Base-by-base conservation (phyloP, 148 eudicot genomes). In the Cornus kousa region DNA sequence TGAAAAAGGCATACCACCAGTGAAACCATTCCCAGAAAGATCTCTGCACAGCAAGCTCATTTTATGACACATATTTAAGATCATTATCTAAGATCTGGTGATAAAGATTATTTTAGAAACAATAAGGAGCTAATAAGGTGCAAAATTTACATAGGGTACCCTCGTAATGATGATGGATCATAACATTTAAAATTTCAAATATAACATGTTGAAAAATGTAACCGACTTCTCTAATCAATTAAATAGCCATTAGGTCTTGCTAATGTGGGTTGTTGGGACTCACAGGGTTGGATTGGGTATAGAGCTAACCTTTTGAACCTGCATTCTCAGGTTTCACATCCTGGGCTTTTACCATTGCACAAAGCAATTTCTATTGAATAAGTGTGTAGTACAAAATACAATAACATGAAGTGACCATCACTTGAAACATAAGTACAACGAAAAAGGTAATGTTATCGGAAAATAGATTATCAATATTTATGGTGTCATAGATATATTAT, bases 1-100 rank as follows among this genome's bases (percentile, higher is more conserved):
- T 69, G 95, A 91, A 76, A 85, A 91, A 14, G 92, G 95, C 73
- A 91, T 80, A 50, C 78, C 55, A 39, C 92, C 92, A 37, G 77
- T 79, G 73, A 88, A 87, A 77, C 69, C 85, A 81, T 88, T 89
- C 68, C 81, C 77, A 69, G 92, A 87, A 76, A 91, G 85, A 87
- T 91, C 90, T 74, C 94, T 91, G 87, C 78, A 74, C 17, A 78
- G 76, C 32, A 78, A 68, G 71, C 9, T 53, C 71, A 68, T 35
- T 60, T 23, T 50, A 53, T 48, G 40, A 35, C 13, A 71, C 24
- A 53, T 53, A 53, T 12, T 19, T 40, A 20, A 19, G 24, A 17
- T 39, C 46, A 24, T 76, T 23, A 66, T 67, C 24, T 17, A 55
- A 24, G 20, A 39, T 40, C 70, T 65, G 16, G 31, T 22, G 23